Base-by-base conservation (phyloP, 225 moss, liverwort and hornwort genomes). In the Climacium dendroides region DNA sequence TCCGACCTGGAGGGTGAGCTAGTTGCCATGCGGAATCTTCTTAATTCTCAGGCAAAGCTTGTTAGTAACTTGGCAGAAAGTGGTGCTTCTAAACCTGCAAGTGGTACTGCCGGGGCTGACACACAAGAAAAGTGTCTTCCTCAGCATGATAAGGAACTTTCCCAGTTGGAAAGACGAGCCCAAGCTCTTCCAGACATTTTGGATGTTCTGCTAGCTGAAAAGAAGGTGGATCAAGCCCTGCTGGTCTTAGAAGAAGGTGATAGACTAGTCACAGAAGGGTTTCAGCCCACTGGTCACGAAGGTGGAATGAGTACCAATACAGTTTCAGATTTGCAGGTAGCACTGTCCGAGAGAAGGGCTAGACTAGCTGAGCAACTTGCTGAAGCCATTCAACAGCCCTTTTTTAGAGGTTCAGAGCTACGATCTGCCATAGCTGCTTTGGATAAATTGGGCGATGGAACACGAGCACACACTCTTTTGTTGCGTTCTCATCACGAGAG, bases 1-100 rank as follows among this genome's bases (percentile, higher is more conserved):
- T 98, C 98, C 20, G 97, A 98, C 83, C 92, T 98, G 84, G 98
- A 98, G 90, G 95, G 98, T n/a, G 98, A 98, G 90, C 93, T 98
- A 64, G 88, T 98, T 89, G 90, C 96, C 37, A 98, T 98, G 95
- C 93, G 98, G 73, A 97, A 97, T 90, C 91, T 98, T 77, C 75
- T 98, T 32, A 96, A 95, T 32, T 93, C 93, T 71, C 98, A 98
- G 88, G 92, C 96, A 85, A 89, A 95, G 76, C 93, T 98, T 76
- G 94, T 98, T 89, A 94, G 93, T 58, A 95, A 91, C 71, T 89
- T 98, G 86, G 96, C 98, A 71, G 96, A 98, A 91, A 92, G 91
- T 84, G 94, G 95, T 66, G 95, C 95, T 80, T 93, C 97, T 32
- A 90, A 95, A 89, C 91, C 93, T 57, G 85, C 90, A 70, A 90